Percentiles rank a stretch among this genome's conserved stretches.
These are phyloP conservation scores for Blakeslea trispora DNA, from an alignment of 371 early-diverging fungal species.

Conservation along the genomic window DNA sequence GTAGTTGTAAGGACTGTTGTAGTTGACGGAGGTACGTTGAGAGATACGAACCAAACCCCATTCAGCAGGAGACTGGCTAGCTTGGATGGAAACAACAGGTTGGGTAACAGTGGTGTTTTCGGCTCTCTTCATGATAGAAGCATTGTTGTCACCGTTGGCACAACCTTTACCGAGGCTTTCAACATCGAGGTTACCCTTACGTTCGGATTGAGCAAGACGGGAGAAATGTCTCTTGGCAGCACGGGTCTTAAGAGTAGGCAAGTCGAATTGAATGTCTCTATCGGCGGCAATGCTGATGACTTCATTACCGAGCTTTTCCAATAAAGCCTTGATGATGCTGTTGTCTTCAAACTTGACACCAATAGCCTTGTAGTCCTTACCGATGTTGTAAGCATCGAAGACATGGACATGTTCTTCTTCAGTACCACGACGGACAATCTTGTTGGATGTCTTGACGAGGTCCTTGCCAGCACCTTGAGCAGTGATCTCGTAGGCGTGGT, in stretches of 20 bases:
- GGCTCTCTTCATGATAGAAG: background rate
- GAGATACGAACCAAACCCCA: slow-evolving; percentile 45
- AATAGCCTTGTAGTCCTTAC: slow-evolving; percentile 29
- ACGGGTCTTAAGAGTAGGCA: slow-evolving; percentile 17
- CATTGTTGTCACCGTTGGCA: background rate
- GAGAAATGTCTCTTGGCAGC: slow-evolving; percentile 23
- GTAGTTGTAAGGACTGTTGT: too few relatives aligned
- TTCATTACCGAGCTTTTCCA: slow-evolving; percentile 13
- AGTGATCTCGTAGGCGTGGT: slow-evolving; percentile 21
- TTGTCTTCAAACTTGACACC: slow-evolving; percentile 26
- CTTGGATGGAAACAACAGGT: background rate
- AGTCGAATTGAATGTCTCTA: slow-evolving; percentile 34
- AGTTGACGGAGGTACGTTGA: slow-evolving; percentile 10
- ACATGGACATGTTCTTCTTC: slow-evolving; percentile 20
- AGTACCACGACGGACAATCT: slow-evolving; percentile 12
- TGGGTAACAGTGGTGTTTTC: too few relatives aligned
- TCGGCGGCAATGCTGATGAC: slow-evolving; percentile 33
- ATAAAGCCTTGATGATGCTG: slow-evolving; percentile 12
- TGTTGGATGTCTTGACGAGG: slow-evolving; percentile 8
- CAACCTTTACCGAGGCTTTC: background rate
- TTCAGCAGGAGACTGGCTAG: slow-evolving; percentile 25
- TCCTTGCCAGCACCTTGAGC: slow-evolving; percentile 4
- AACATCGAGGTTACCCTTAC: slow-evolving; percentile 4
- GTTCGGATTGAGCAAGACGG: slow-evolving; percentile 13
- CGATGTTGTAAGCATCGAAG: slow-evolving; percentile 26